Evolutionary conservation across 1,284 basidiomycete species (phyloP), one percentile per base, ranked within the genome.

Genomic region (Ganoderma resinaceum): DNA sequence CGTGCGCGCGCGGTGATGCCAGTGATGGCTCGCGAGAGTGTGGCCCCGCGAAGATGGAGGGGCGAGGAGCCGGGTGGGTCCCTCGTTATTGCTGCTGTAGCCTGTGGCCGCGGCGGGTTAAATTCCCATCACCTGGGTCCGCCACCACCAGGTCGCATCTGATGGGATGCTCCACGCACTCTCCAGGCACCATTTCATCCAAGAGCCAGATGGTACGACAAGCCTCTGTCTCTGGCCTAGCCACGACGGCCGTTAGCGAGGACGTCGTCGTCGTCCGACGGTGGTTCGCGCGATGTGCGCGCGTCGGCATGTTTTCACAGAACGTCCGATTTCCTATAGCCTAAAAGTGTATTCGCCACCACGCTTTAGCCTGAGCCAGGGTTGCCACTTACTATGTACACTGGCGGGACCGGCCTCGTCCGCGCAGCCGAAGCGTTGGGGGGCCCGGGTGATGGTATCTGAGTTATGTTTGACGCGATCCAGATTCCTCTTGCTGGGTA

Each of bases 401-500:
- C 0, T 49, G 46, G 46, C 46, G 46, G 46, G 46, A 49, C 46
- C 46, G 46, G 46, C 46, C 46, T 49, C 46, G 46, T 49, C 46
- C 46, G 23, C 46, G 46, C 46, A 23, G 11, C n/a, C 46, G n/a
- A 23, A 23, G n/a, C 6, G 14, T 20, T 7, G 42, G 18, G 18
- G n/a, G n/a, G n/a, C n/a, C n/a, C n/a, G n/a, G 42, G 18, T 49
- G 46, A 49, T 49, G 46, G 46, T 49, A 49, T 49, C 46, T 49
- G 46, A 49, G 46, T 49, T 49, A 49, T 49, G 46, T 49, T 26
- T 49, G 46, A 26, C 46, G 14, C 46, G 23, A 49, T 26, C 23
- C 46, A 49, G 46, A 49, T 49, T 49, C n/a, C 23, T n/a, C n/a
- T 11, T 12, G 46, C 46, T 49, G n/a, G 46, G n/a, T 12, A 49